Evolutionary conservation across 2,329 filamentous ascomycete species (phyloP).

Genomic region (Hypoxylon sp.): DNA sequence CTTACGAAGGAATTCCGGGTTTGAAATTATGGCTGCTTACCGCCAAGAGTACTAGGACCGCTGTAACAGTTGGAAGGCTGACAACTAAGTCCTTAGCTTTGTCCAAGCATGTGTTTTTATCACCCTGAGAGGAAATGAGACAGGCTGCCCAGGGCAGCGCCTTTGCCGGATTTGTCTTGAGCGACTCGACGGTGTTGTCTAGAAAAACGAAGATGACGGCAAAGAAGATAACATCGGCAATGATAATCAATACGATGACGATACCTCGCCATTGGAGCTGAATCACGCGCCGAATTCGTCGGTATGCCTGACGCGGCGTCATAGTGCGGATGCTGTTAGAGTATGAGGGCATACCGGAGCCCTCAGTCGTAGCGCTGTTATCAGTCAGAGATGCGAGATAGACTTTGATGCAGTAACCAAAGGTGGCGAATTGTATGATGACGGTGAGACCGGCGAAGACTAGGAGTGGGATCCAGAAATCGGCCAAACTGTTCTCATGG

Average conservation of each 20-base stretch:
- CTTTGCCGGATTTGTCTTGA: conserved; percentile 67
- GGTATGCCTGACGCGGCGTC: conserved; percentile 88
- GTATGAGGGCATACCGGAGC: conserved; percentile 81
- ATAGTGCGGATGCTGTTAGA: conserved; percentile 81
- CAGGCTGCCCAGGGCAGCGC: conserved; percentile 80
- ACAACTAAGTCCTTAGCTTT: conserved; percentile 75
- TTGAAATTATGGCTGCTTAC: conserved; percentile 65
- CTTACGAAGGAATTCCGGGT: background rate
- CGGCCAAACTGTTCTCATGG: conserved; percentile 83
- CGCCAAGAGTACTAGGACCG: conserved; percentile 85
- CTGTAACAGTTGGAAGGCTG: conserved; percentile 81
- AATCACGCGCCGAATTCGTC: conserved; percentile 86
- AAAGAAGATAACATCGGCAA: conserved; percentile 94
- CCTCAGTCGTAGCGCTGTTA: conserved; percentile 77
- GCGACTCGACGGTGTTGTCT: conserved; percentile 77
- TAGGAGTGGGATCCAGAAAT: conserved; percentile 90
- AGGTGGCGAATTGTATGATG: conserved; percentile 78
- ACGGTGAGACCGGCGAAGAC: conserved; percentile 75
- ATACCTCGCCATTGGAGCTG: conserved; percentile 96
- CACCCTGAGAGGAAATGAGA: conserved; percentile 68
- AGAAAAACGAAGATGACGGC: conserved; percentile 91
- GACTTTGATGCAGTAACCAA: conserved; percentile 91
- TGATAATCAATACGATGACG: conserved; percentile 88
- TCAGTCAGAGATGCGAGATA: conserved; percentile 89
- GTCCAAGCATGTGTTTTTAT: conserved; percentile 77